A percentile compares a stretch with the other conserved stretches of the same genome.
Evolutionary conservation across 225 moss, liverwort and hornwort species (phyloP).

Genomic region (Physcomitrellopsis africana): DNA sequence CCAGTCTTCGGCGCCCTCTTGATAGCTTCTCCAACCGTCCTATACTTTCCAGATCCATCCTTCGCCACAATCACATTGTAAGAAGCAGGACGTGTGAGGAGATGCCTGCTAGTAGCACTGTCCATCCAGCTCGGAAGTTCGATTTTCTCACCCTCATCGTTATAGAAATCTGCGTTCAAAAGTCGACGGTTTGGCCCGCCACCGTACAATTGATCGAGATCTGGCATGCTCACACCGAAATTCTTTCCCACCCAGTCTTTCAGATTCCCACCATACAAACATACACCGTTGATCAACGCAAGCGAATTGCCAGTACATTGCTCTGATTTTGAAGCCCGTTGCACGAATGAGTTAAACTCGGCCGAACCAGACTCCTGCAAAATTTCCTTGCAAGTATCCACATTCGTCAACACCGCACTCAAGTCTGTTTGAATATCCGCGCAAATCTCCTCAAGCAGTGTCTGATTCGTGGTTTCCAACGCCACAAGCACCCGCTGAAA

Average conservation of each 20-base stretch:
- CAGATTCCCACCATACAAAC: not conserved
- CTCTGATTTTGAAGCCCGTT: not conserved
- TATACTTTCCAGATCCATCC: slow-evolving; percentile 54
- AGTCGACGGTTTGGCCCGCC: slow-evolving; percentile 29
- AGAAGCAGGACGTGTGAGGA: slow-evolving; percentile 24
- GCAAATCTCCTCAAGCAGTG: not conserved
- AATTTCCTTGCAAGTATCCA: slow-evolving; percentile 34
- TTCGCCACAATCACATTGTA: slow-evolving; percentile 54
- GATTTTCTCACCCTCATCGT: slow-evolving; percentile 12
- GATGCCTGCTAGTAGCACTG: slow-evolving; percentile 26
- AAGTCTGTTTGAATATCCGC: slow-evolving; percentile 33
- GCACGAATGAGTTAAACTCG: not conserved
- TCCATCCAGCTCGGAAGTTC: slow-evolving; percentile 50
- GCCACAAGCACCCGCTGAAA: slow-evolving; percentile 1
- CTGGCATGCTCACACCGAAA: too few relatives aligned
- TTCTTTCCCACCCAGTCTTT: not conserved
- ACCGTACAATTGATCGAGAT: not conserved
- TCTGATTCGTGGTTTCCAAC: not conserved
- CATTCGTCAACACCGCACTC: slow-evolving; percentile 47
- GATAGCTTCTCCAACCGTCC: slow-evolving; percentile 53
- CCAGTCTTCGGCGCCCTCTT: slow-evolving; percentile 38
- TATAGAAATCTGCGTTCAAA: slow-evolving; percentile 28
- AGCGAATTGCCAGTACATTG: slow-evolving; percentile 41
- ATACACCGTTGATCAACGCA: slow-evolving; percentile 36
- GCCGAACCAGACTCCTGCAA: slow-evolving; percentile 24